A percentile compares a stretch with the other conserved stretches of the same genome.
Evolutionary conservation across 768 basidiomycete genomes (phyloP).

Genomic region (Galerina sulciceps): DNA sequence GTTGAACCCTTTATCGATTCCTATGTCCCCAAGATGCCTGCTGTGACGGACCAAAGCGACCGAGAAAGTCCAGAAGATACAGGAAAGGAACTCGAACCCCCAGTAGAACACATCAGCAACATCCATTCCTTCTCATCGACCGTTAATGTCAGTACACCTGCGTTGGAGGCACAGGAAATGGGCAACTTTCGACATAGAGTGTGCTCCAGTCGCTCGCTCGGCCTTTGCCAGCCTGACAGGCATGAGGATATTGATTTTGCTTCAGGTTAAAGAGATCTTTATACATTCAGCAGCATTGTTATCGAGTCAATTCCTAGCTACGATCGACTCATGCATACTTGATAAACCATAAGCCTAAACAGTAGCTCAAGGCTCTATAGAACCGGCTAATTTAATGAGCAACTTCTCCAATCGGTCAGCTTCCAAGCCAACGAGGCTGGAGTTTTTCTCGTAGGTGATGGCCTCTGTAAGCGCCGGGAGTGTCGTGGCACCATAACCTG

Average conservation of each 20-base stretch:
- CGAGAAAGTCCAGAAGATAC: neutral
- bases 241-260: neutral
- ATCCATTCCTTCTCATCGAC: constrained; percentile 10
- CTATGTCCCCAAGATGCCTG: neutral
- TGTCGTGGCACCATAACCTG: constrained; percentile 85
- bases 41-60: neutral
- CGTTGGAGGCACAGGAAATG: constrained; percentile 19
- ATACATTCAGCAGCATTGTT: no score
- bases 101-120: neutral
- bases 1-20: neutral
- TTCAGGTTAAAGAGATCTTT: no score
- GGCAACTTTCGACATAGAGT: constrained; percentile 18
- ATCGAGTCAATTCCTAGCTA: neutral
- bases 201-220: constrained; percentile 7
- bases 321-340: neutral
- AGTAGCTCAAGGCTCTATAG: constrained; percentile 32
- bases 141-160: constrained; percentile 16
- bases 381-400: constrained; percentile 55
- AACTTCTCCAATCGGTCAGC: constrained; percentile 55
- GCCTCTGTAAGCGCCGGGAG: constrained; percentile 83
- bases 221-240: neutral
- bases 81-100: neutral
- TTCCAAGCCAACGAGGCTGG: constrained; percentile 64
- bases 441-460: constrained; percentile 69
- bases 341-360: neutral